A percentile compares a stretch with the other conserved stretches of the same genome.
Evolutionary conservation across 2,329 filamentous ascomycete genomes (phyloP).

Genomic region (Ceratocystis destructans): DNA sequence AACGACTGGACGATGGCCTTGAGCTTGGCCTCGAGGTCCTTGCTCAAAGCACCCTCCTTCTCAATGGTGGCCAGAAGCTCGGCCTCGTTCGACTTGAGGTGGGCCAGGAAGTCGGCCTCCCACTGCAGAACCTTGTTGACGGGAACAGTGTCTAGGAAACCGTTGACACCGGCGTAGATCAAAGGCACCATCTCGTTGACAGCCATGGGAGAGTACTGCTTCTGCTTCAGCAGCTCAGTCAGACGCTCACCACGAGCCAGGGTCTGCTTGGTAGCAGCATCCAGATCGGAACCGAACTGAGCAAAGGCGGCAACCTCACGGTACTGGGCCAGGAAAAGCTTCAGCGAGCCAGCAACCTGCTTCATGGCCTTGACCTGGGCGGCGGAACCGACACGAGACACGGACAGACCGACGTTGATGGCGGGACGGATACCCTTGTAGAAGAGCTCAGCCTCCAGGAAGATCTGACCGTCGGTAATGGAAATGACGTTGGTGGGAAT

Average conservation of each 20-base stretch:
- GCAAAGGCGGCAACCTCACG: conserved; percentile 99
- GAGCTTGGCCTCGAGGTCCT: conserved; percentile 75
- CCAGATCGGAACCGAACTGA: conserved; percentile 99
- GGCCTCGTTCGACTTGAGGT: conserved; percentile 81
- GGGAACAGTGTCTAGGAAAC: conserved; percentile 76
- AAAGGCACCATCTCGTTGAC: conserved; percentile 99
- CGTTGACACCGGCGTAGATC: conserved; percentile 99
- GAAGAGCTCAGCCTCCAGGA: conserved; percentile 98
- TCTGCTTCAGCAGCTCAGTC: conserved; percentile 98
- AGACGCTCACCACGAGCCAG: conserved; percentile 96
- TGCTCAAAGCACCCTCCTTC: conserved; percentile 91
- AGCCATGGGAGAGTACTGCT: conserved; percentile 97
- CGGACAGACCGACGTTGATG: conserved; percentile 99
- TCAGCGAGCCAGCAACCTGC: conserved; percentile 98
- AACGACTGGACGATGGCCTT: conserved; percentile 65
- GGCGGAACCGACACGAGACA: conserved; percentile 98
- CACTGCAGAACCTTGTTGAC: conserved; percentile 84
- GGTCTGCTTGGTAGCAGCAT: conserved; percentile 98
- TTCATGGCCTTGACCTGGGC: conserved; percentile 99
- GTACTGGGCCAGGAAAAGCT: conserved; percentile 99
- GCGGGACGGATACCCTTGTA: conserved; percentile 99
- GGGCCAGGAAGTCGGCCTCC: conserved; percentile 86
- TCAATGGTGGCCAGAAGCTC: conserved; percentile 77
- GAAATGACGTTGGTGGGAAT: conserved; percentile 99
- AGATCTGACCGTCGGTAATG: conserved; percentile 99